These are phyloP conservation scores for Globisporangium spinosum DNA, from an alignment of 352 stramenopile genomes.

Conservation along the genomic window DNA sequence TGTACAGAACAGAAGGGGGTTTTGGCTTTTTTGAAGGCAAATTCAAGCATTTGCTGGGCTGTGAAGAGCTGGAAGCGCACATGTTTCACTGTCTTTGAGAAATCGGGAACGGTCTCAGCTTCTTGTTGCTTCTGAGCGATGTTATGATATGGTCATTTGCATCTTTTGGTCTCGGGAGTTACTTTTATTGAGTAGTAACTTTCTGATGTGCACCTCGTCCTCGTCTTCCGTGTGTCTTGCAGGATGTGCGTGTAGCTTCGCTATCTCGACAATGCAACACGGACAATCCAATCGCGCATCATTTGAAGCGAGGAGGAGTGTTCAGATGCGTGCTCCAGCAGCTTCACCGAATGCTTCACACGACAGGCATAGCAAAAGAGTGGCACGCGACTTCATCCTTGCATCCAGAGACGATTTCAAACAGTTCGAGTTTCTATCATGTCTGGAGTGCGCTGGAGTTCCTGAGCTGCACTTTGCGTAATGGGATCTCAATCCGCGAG, in stretches of 20 bases:
- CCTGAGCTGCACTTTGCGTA: slow-evolving; percentile 36
- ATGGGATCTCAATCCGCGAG: slow-evolving; percentile 24
- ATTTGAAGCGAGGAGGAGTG: neutral
- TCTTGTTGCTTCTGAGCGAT: slow-evolving; percentile 45
- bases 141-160: slow-evolving; percentile 25
- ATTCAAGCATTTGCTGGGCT: slow-evolving; percentile 75
- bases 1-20: slow-evolving; percentile 41
- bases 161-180: neutral
- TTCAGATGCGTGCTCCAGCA: slow-evolving; percentile 21
- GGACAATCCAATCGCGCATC: neutral
- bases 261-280: neutral
- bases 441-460: slow-evolving; percentile 70
- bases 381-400: slow-evolving; percentile 35
- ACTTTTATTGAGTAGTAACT: neutral
- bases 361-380: slow-evolving; percentile 30
- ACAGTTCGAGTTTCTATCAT: slow-evolving; percentile 49
- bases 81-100: slow-evolving; percentile 81
- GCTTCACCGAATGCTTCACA: slow-evolving; percentile 30
- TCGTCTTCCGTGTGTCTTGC: neutral
- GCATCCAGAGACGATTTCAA: slow-evolving; percentile 42
- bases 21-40: slow-evolving; percentile 84
- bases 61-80: slow-evolving; percentile 72
- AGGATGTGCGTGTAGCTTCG: slow-evolving; percentile 4
- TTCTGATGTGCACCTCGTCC: neutral
- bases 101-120: slow-evolving; percentile 71